phyloP scores from a whole-genome alignment of 352 stramenopile genomes.

The Phytophthora europaea region DNA sequence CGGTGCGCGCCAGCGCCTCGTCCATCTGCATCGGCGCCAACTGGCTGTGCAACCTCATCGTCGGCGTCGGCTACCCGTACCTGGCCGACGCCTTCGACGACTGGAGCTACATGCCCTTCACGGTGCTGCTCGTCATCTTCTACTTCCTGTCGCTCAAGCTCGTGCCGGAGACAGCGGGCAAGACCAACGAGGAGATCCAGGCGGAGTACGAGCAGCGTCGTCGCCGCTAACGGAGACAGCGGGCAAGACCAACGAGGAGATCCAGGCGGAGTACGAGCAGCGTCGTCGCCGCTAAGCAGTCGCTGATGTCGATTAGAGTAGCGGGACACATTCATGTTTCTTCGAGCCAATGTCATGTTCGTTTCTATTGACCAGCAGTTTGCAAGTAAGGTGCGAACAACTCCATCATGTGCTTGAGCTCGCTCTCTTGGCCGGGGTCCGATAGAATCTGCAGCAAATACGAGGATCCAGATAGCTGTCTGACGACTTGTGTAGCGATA shows the following conservation, averaged over 20 bases:
- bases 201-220: constrained; percentile 40
- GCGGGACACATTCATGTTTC: constrained; percentile 20
- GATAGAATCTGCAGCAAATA: constrained; percentile 69
- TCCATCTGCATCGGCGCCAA: constrained; percentile 58
- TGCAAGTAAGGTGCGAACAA: constrained; percentile 51
- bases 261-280: constrained; percentile 52
- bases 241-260: constrained; percentile 59
- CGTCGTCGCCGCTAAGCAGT: constrained; percentile 23
- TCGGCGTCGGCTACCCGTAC: constrained; percentile 65
- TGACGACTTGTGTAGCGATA: constrained; percentile 50
- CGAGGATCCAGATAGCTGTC: constrained; percentile 69
- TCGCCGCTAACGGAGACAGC: constrained; percentile 57
- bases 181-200: constrained; percentile 63
- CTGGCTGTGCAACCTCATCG: constrained; percentile 58
- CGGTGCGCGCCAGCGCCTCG: constrained; percentile 31
- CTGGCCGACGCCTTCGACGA: constrained; percentile 47
- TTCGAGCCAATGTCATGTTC: constrained; percentile 35
- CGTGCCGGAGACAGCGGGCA: constrained; percentile 73
- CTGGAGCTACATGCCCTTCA: constrained; percentile 58
- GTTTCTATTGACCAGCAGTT: constrained; percentile 22
- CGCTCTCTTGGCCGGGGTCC: constrained; percentile 54
- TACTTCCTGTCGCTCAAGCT: constrained; percentile 44
- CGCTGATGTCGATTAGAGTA: neutral
- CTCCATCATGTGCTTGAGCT: constrained; percentile 55
- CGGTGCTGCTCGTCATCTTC: constrained; percentile 53